Percentiles rank a stretch among this genome's conserved stretches.
Conservation (phyloP, 129 eudicot species). For the Lactuca sativa region DNA sequence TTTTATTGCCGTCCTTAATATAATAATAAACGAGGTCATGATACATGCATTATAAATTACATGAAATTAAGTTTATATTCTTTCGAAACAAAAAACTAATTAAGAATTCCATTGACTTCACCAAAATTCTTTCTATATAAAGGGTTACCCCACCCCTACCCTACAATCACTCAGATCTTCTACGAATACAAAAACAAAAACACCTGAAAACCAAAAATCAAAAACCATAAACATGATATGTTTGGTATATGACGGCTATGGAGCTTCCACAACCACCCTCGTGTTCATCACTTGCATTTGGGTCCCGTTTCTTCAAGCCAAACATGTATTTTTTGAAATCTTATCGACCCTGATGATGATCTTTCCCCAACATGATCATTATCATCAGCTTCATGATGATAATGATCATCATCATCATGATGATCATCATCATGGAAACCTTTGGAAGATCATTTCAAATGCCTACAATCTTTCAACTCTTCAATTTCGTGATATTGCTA, state of each 20-base stretch:
- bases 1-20: slow-evolving; percentile 35
- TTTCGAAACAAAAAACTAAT: slow-evolving; percentile 14
- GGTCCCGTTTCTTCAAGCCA: slow-evolving; percentile 43
- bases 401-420: not conserved
- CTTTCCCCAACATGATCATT: not conserved
- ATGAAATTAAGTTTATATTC: slow-evolving; percentile 12
- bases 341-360: not conserved
- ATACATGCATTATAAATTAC: slow-evolving; percentile 21
- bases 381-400: slow-evolving; percentile 4
- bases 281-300: slow-evolving; percentile 51
- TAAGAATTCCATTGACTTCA: slow-evolving; percentile 19
- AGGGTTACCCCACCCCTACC: slow-evolving; percentile 4
- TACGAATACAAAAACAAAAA: slow-evolving; percentile 17
- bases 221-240: slow-evolving; percentile 32
- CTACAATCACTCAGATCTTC: slow-evolving; percentile 17
- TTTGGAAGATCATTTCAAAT: slow-evolving; percentile 8
- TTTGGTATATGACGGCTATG: slow-evolving; percentile 40
- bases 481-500: slow-evolving; percentile 32
- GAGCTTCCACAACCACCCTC: slow-evolving; percentile 44
- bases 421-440: not conserved
- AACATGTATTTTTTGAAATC: slow-evolving; percentile 18
- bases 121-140: slow-evolving; percentile 23
- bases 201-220: slow-evolving; percentile 13
- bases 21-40: slow-evolving; percentile 26
- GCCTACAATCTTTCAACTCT: slow-evolving; percentile 22